Conservation (phyloP, 129 eudicot genomes). For the Flaveria bidentis region DNA sequence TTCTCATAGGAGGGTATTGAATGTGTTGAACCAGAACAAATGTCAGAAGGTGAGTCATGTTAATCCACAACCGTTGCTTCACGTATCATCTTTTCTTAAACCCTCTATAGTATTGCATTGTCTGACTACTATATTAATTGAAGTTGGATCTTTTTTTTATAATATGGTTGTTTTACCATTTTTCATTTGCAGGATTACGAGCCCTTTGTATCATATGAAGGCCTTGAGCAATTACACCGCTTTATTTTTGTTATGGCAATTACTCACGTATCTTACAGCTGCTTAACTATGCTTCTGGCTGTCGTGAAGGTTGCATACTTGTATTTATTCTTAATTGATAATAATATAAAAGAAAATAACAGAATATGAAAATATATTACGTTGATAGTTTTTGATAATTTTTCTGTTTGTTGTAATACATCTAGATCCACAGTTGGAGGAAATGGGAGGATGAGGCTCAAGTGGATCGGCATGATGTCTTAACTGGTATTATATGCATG, state of each 20-base stretch:
- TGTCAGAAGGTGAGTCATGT: slow-evolving; percentile 68
- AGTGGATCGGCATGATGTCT: slow-evolving; percentile 66
- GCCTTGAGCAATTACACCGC: slow-evolving; percentile 96
- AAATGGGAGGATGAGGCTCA: slow-evolving; percentile 97
- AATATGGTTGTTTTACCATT: background rate
- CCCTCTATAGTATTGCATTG: background rate
- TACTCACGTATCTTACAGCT: slow-evolving; percentile 91
- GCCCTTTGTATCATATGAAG: slow-evolving; percentile 98
- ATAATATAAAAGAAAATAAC: background rate
- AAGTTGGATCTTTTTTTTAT: background rate
- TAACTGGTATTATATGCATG: slow-evolving; percentile 54
- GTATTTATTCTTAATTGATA: slow-evolving; percentile 9
- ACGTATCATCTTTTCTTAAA: background rate
- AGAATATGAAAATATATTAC: background rate
- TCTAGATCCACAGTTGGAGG: slow-evolving; percentile 95
- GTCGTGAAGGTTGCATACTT: slow-evolving; percentile 78
- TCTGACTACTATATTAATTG: background rate
- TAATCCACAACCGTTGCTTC: slow-evolving; percentile 16
- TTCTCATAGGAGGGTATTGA: slow-evolving; percentile 67
- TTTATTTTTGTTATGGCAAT: slow-evolving; percentile 98
- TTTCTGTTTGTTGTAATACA: slow-evolving; percentile 17
- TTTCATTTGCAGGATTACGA: slow-evolving; percentile 61
- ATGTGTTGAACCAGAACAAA: slow-evolving; percentile 57
- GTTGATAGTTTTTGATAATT: slow-evolving; percentile 3
- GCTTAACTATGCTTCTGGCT: slow-evolving; percentile 98